These are phyloP conservation scores for Lecanicillium sp. DNA, from an alignment of 2,329 filamentous ascomycete genomes.

Conservation along the genomic window DNA sequence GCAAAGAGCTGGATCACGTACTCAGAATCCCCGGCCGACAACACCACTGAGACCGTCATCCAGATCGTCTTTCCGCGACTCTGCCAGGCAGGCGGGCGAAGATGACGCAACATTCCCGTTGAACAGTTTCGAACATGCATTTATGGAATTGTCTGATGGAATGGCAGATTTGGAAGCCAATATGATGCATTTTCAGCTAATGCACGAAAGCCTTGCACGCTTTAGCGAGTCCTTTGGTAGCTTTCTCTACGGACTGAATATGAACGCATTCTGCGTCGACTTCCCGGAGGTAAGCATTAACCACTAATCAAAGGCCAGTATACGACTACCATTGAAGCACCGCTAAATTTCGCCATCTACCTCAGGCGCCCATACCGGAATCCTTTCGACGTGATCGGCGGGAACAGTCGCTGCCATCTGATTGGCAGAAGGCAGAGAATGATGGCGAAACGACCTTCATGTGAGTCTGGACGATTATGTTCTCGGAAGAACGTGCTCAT, in stretches of 20 bases:
- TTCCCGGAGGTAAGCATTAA: constrained; percentile 71
- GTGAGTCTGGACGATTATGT: constrained; percentile 41
- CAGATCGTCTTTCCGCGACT: constrained; percentile 79
- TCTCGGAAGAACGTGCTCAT: too few relatives aligned
- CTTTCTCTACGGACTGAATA: constrained; percentile 93
- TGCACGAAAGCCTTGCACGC: constrained; percentile 88
- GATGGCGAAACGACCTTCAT: constrained; percentile 79
- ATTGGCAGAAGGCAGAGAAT: constrained; percentile 22
- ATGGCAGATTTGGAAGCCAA: constrained; percentile 96
- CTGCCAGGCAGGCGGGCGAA: constrained; percentile 47
- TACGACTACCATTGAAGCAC: too few relatives aligned
- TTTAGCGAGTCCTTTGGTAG: constrained; percentile 96
- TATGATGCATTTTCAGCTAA: constrained; percentile 92
- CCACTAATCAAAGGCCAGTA: too few relatives aligned
- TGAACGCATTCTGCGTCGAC: constrained; percentile 98
- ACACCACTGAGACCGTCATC: constrained; percentile 89
- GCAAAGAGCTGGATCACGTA: constrained; percentile 51
- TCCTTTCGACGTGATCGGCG: constrained; percentile 66
- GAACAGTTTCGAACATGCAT: constrained; percentile 77
- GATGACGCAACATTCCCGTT: constrained; percentile 58
- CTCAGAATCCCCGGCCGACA: constrained; percentile 68
- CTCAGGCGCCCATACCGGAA: constrained; percentile 70
- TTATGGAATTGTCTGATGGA: constrained; percentile 86
- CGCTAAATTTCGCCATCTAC: too few relatives aligned
- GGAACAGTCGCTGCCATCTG: constrained; percentile 38